phyloP scores from a whole-genome alignment of 257 asterid genomes.

The Scutellaria baicalensis region DNA sequence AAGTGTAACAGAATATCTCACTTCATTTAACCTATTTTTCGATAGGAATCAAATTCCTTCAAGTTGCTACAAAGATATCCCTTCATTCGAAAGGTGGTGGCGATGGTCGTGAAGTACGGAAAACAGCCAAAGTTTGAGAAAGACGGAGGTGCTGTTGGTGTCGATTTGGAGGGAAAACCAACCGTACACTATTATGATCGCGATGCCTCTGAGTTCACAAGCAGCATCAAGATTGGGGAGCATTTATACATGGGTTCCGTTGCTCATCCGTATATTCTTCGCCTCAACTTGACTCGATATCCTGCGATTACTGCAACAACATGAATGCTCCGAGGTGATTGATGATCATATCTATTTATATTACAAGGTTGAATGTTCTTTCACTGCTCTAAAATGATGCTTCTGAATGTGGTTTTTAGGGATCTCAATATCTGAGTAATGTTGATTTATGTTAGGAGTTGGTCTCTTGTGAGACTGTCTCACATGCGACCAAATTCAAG shows the following conservation, averaged over 20 bases:
- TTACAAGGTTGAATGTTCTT: no score
- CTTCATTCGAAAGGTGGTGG: conserved; percentile 39
- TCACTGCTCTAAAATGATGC: no score
- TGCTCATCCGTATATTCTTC: conserved; percentile 30
- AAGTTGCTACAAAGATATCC: conserved; percentile 35
- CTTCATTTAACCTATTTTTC: not conserved
- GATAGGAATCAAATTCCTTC: conserved; percentile 36
- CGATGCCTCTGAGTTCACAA: conserved; percentile 14
- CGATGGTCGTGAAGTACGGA: conserved; percentile 30
- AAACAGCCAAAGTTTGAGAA: conserved; percentile 23
- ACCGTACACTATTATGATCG: conserved; percentile 45
- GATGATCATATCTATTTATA: no score
- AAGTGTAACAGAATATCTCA: no score
- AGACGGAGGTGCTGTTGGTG: conserved; percentile 53
- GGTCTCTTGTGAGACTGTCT: no score
- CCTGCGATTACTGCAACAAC: conserved; percentile 30
- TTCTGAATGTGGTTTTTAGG: no score
- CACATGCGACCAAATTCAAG: no score
- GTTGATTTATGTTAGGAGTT: no score
- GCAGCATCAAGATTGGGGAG: conserved; percentile 51
- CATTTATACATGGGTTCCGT: conserved; percentile 57
- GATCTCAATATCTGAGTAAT: no score
- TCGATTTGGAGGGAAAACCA: conserved; percentile 75
- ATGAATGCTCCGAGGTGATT: not conserved
- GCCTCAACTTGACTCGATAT: conserved; percentile 48